Conservation (phyloP, 371 early-diverging fungal species). For the Mucor racemosus region DNA sequence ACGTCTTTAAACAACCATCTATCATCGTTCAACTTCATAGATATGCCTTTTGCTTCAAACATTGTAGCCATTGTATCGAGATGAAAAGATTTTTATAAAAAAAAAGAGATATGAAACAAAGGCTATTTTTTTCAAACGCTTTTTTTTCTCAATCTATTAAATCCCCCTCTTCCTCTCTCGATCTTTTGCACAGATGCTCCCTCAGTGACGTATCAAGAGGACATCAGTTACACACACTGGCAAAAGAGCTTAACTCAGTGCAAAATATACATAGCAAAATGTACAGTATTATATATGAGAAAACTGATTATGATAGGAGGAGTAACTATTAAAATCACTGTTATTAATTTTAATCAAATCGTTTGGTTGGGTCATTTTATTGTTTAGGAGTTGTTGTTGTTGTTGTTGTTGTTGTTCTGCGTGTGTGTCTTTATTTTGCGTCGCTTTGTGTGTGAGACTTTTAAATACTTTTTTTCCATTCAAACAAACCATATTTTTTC, state of each 20-base stretch:
- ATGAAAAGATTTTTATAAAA: slow-evolving; percentile 6
- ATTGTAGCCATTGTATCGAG: slow-evolving; percentile 15
- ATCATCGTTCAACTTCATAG: slow-evolving; percentile 45
- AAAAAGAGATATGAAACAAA: slow-evolving; percentile 8
- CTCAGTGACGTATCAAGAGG: slow-evolving; percentile 7
- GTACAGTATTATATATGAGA: background rate
- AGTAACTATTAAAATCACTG: too few relatives aligned
- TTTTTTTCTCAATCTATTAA: too few relatives aligned
- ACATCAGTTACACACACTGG: background rate
- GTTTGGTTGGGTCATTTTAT: slow-evolving; percentile 3
- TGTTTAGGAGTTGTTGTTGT: slow-evolving; percentile 2
- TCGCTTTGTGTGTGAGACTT: slow-evolving; percentile 1
- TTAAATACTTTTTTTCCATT: slow-evolving; percentile 6
- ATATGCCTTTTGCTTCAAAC: slow-evolving; percentile 27
- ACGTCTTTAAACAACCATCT: slow-evolving; percentile 69
- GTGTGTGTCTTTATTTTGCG: background rate
- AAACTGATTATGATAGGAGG: background rate
- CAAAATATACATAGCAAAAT: background rate
- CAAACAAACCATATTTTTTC: slow-evolving; percentile 8
- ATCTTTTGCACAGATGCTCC: background rate
- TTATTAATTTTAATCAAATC: slow-evolving; percentile 7
- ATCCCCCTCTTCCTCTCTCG: background rate
- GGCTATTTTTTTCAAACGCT: background rate
- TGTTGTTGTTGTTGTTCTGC: background rate
- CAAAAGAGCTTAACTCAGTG: background rate